Conservation (phyloP, 192 early-diverging fungal species). For the Coemansia sp. region DNA sequence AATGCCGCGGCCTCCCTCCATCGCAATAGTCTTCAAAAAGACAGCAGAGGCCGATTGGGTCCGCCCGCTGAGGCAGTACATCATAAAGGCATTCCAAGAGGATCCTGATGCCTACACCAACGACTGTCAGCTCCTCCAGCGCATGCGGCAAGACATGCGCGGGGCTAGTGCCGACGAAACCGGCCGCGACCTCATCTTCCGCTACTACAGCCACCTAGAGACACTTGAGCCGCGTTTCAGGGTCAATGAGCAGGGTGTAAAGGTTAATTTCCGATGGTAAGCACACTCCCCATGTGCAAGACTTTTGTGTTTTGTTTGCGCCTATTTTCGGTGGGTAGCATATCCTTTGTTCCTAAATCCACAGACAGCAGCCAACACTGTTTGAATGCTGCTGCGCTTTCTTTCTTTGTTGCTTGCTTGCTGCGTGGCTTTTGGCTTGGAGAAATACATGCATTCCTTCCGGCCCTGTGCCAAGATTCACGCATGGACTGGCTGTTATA, state of each 20-base stretch:
- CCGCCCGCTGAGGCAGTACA: slow-evolving; percentile 80
- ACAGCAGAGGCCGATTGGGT: slow-evolving; percentile 93
- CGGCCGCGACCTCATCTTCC: slow-evolving; percentile 90
- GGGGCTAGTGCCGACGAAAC: slow-evolving; percentile 93
- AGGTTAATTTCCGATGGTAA: slow-evolving; percentile 90
- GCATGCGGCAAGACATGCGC: slow-evolving; percentile 92
- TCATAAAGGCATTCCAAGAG: slow-evolving; percentile 81
- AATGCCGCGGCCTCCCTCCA: slow-evolving; percentile 50
- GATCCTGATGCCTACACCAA: slow-evolving; percentile 88
- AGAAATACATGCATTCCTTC: background rate
- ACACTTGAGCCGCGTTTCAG: slow-evolving; percentile 90
- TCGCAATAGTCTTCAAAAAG: slow-evolving; percentile 70
- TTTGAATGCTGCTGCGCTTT: background rate
- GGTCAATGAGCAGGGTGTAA: slow-evolving; percentile 88
- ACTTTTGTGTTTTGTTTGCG: background rate
- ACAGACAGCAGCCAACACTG: background rate
- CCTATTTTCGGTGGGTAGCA: background rate
- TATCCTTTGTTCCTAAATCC: background rate
- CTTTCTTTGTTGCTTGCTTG: no score
- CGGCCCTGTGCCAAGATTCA: no score
- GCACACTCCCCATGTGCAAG: background rate
- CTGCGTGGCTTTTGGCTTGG: background rate
- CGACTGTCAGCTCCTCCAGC: slow-evolving; percentile 83
- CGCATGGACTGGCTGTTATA: background rate
- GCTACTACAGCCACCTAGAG: slow-evolving; percentile 96